Evolutionary conservation across 768 basidiomycete species (phyloP).

Genomic region (Auricularia sp.): DNA sequence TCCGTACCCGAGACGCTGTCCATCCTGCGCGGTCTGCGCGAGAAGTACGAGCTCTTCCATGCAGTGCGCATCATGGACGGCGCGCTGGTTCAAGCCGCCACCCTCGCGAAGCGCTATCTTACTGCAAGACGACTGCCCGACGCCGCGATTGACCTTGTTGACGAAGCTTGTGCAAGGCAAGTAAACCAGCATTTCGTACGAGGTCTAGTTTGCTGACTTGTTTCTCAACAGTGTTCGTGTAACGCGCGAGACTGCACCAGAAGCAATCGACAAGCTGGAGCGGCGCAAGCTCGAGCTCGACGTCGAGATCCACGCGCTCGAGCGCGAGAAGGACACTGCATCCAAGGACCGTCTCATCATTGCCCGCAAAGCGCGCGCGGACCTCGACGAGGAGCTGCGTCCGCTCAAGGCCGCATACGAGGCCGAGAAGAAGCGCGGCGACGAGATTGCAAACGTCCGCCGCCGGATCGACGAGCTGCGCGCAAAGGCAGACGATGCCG

Average conservation of each 20-base stretch:
- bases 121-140: constrained; percentile 75
- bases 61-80: constrained; percentile 83
- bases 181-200: neutral
- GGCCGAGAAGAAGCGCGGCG: constrained; percentile 69
- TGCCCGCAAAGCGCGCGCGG: constrained; percentile 54
- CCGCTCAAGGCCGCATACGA: constrained; percentile 82
- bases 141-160: constrained; percentile 83
- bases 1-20: constrained; percentile 80
- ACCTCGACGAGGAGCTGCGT: constrained; percentile 73
- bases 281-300: constrained; percentile 83
- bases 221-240: constrained; percentile 64
- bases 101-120: constrained; percentile 87
- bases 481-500: constrained; percentile 87
- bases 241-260: constrained; percentile 87
- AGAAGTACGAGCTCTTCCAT: constrained; percentile 79
- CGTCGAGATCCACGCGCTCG: constrained; percentile 89
- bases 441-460: constrained; percentile 67
- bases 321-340: constrained; percentile 82
- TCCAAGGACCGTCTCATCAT: constrained; percentile 70
- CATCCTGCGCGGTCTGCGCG: constrained; percentile 87
- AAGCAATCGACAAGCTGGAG: constrained; percentile 88
- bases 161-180: constrained; percentile 84
- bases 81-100: constrained; percentile 80
- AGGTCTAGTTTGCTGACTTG: constrained; percentile 3
- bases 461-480: constrained; percentile 83